These are phyloP conservation scores for Hymenoscyphus linearis DNA, from an alignment of 2,329 filamentous ascomycete genomes.

Conservation along the genomic window DNA sequence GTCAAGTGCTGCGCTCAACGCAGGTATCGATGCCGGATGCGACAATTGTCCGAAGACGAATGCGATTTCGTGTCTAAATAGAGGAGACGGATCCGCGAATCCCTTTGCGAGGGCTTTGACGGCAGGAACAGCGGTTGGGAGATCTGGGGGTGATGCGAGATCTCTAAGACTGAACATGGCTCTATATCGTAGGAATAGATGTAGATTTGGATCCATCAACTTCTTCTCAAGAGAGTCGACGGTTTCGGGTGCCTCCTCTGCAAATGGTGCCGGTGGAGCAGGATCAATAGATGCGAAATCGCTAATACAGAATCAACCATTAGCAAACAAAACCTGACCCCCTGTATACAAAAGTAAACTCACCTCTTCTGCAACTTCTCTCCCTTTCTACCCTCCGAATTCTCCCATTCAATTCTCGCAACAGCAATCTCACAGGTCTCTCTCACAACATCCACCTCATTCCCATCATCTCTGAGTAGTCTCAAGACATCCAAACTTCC, in stretches of 20 bases:
- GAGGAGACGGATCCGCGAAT: conserved; percentile 76
- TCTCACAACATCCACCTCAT: conserved; percentile 74
- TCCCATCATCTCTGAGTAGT: conserved; percentile 65
- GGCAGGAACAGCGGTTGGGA: conserved; percentile 83
- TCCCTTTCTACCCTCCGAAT: conserved; percentile 61
- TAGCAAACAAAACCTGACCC: conserved; percentile 10
- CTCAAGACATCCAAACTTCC: conserved; percentile 70
- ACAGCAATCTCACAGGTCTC: conserved; percentile 98
- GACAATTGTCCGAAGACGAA: conserved; percentile 97
- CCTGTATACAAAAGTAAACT: conserved; percentile 21
- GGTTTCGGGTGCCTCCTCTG: conserved; percentile 60
- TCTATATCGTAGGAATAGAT: conserved; percentile 88
- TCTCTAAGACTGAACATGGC: conserved; percentile 98
- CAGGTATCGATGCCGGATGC: conserved; percentile 94
- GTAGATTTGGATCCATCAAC: conserved; percentile 71
- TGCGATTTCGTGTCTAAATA: conserved; percentile 96
- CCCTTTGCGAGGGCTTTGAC: conserved; percentile 81
- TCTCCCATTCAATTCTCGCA: conserved; percentile 90
- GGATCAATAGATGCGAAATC: conserved; percentile 96
- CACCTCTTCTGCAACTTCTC: conserved; percentile 83
- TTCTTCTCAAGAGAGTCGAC: conserved; percentile 71
- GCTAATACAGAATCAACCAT: conserved; percentile 42
- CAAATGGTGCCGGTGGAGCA: conserved; percentile 86
- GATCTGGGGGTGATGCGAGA: conserved; percentile 85
- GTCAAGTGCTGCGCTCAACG: conserved; percentile 71